Conservation (phyloP, 768 basidiomycete genomes). For the Boletus eberwhitei region DNA sequence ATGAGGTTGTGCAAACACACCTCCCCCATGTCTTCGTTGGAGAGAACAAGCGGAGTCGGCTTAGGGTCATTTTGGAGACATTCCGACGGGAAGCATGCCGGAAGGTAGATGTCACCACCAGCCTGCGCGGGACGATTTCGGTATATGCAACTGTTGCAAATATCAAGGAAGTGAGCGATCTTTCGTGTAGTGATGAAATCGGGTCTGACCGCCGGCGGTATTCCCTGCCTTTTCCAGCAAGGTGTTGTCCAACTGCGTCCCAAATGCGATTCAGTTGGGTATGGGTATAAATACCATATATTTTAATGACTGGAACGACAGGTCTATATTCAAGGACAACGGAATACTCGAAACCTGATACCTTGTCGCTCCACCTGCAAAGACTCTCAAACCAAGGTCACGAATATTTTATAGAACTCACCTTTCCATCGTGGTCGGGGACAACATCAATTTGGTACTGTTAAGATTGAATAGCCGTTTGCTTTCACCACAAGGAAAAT, state of each 20-base stretch:
- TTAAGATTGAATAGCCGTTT: neutral
- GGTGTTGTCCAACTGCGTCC: conserved; percentile 42
- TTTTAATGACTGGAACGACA: conserved; percentile 38
- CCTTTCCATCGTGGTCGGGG: conserved; percentile 35
- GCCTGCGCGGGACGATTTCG: conserved; percentile 34
- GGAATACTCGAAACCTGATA: conserved; percentile 6
- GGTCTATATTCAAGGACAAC: neutral
- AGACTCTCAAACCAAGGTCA: neutral
- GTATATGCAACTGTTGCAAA: conserved; percentile 41
- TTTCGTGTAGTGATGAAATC: neutral
- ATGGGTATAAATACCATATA: conserved; percentile 52
- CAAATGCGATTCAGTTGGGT: conserved; percentile 47
- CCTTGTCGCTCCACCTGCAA: conserved; percentile 40
- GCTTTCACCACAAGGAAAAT: neutral
- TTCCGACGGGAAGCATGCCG: conserved; percentile 51
- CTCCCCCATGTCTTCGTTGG: conserved; percentile 46
- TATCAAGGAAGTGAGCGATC: neutral
- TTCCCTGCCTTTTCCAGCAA: conserved; percentile 44
- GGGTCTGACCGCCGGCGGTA: conserved; percentile 47
- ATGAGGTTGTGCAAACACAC: conserved; percentile 26
- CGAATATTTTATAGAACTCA: conserved; percentile 9
- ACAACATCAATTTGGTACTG: conserved; percentile 52
- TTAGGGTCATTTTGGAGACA: conserved; percentile 15
- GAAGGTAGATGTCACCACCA: conserved; percentile 44
- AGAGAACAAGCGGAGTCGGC: conserved; percentile 31